Evolutionary conservation across 441 rosid species (phyloP).

Genomic region (Francoa sonchifolia): DNA sequence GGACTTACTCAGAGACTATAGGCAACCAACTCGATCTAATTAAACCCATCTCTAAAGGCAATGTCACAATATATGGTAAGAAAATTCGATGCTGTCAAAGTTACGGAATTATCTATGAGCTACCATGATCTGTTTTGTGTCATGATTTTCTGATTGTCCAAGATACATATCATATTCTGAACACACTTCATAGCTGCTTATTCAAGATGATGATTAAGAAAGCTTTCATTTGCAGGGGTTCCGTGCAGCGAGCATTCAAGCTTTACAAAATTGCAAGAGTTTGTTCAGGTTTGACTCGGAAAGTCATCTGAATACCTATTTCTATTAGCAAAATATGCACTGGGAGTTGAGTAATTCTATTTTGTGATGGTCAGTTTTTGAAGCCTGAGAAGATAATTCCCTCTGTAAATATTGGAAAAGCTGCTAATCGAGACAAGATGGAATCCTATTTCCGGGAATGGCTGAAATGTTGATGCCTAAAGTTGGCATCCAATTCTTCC

Average conservation of each 20-base stretch:
- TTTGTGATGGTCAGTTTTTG: constrained; percentile 34
- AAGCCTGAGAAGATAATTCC: constrained; percentile 70
- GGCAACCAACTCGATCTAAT: constrained; percentile 54
- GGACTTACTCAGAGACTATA: constrained; percentile 58
- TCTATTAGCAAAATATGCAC: neutral
- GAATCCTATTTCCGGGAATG: constrained; percentile 56
- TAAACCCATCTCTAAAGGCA: constrained; percentile 47
- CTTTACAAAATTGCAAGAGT: constrained; percentile 59
- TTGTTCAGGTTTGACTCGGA: constrained; percentile 58
- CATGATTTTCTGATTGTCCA: no score
- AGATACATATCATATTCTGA: no score
- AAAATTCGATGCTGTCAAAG: constrained; percentile 10
- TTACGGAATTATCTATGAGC: neutral
- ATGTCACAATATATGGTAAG: constrained; percentile 64
- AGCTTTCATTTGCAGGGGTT: constrained; percentile 35
- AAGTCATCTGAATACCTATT: neutral
- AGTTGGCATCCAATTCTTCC: no score
- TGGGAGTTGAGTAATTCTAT: neutral
- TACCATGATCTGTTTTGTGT: no score
- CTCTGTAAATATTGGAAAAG: constrained; percentile 49
- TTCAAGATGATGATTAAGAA: constrained; percentile 6
- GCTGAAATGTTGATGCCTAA: constrained; percentile 26
- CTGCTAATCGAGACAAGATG: constrained; percentile 59
- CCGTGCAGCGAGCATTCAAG: constrained; percentile 90
- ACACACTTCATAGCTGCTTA: no score